phyloP scores from a whole-genome alignment of 768 basidiomycete genomes.

The Mrakia gelida region DNA sequence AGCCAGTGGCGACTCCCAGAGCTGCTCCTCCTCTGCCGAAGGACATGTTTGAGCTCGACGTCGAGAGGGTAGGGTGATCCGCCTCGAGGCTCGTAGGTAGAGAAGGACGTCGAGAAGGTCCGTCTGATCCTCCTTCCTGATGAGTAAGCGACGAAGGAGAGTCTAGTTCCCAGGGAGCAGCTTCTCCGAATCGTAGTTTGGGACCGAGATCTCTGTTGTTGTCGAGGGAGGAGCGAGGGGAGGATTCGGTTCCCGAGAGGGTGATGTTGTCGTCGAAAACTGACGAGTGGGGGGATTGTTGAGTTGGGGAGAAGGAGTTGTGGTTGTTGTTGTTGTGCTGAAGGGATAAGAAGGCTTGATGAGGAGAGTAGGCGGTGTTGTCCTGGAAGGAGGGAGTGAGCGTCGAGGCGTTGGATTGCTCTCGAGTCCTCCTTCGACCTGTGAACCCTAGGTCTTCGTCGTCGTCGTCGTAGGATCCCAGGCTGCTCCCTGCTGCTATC shows the following conservation, averaged over 20 bases:
- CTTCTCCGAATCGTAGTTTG: conserved; percentile 1
- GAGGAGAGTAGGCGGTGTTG: background rate
- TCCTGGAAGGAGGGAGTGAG: background rate
- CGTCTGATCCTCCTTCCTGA: background rate
- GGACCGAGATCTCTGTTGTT: background rate
- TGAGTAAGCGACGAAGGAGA: background rate
- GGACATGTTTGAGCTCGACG: background rate
- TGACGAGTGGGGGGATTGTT: no score
- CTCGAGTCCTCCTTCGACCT: background rate
- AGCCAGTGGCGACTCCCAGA: background rate
- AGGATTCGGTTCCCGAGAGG: background rate
- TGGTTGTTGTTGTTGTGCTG: background rate
- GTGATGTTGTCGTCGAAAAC: background rate
- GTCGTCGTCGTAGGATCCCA: background rate
- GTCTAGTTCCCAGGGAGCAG: conserved; percentile 3
- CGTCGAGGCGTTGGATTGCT: background rate
- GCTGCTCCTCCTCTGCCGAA: background rate
- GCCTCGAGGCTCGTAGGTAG: background rate
- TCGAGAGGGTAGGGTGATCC: background rate
- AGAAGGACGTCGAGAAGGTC: background rate
- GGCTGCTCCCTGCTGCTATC: background rate
- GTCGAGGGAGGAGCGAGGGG: background rate
- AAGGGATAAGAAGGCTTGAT: background rate
- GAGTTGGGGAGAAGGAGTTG: background rate
- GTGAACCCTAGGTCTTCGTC: background rate